A percentile compares a stretch with the other conserved stretches of the same genome.
Conservation (phyloP, 768 basidiomycete genomes). For the Sutorius australiensis region DNA sequence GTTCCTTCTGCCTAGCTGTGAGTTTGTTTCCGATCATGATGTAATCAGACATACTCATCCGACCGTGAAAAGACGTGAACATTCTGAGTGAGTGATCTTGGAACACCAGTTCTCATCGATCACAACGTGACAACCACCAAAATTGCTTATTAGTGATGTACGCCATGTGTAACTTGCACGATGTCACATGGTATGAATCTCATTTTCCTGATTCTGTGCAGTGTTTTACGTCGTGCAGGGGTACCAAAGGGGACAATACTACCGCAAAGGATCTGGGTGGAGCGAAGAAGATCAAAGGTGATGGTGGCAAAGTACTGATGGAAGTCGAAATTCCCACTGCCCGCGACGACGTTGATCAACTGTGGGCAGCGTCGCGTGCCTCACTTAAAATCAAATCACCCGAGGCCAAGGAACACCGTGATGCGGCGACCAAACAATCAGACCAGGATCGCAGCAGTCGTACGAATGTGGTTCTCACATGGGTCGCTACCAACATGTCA, state of each 20-base stretch:
- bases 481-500: constrained; percentile 84
- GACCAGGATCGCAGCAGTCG: constrained; percentile 83
- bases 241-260: constrained; percentile 91
- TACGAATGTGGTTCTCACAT: constrained; percentile 80
- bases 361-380: constrained; percentile 76
- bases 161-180: constrained; percentile 89
- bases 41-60: constrained; percentile 6
- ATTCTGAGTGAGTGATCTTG: constrained; percentile 56
- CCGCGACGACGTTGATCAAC: constrained; percentile 81
- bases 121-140: background rate
- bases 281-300: constrained; percentile 83
- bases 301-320: constrained; percentile 81
- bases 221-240: constrained; percentile 42
- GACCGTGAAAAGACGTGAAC: constrained; percentile 54
- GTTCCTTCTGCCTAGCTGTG: constrained; percentile 78
- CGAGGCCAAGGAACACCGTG: constrained; percentile 77
- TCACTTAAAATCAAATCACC: constrained; percentile 65
- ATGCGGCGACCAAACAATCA: constrained; percentile 83
- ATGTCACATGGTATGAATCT: constrained; percentile 64
- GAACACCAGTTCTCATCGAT: background rate
- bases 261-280: constrained; percentile 84
- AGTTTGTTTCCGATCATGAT: constrained; percentile 23
- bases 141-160: constrained; percentile 65
- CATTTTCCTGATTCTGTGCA: background rate
- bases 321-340: constrained; percentile 82